Evolutionary conservation across 169 alveolate species (phyloP).

Genomic region (Cryptosporidium ryanae): DNA sequence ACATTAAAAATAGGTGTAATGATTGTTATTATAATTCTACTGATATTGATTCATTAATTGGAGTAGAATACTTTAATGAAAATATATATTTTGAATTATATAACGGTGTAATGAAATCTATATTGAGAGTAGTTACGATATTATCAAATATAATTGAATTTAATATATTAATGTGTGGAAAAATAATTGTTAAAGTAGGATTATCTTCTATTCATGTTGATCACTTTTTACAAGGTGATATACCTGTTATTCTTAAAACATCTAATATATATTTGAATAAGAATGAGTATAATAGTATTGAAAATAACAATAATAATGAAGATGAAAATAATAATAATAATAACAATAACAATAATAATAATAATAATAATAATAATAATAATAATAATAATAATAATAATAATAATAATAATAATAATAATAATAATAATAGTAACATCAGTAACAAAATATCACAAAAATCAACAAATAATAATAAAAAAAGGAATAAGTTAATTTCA

Average conservation of each 20-base stretch:
- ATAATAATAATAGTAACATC: not conserved
- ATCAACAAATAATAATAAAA: not conserved
- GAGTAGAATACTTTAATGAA: not conserved
- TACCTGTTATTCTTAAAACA: conserved; percentile 89
- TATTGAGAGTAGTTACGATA: conserved; percentile 1
- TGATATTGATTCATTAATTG: not conserved
- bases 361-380: conserved; percentile 13
- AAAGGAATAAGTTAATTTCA: not conserved
- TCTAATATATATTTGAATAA: conserved; percentile 75
- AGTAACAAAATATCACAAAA: not conserved
- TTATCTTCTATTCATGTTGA: conserved; percentile 82
- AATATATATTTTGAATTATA: conserved; percentile 20
- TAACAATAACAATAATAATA: not conserved
- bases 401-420: not conserved
- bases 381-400: not conserved
- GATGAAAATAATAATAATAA: not conserved
- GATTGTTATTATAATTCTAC: not conserved
- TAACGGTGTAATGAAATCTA: conserved; percentile 40
- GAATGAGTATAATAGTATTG: conserved; percentile 70
- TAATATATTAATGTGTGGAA: conserved; percentile 38
- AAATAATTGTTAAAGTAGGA: conserved; percentile 25
- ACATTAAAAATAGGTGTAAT: not conserved
- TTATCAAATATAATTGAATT: conserved; percentile 27
- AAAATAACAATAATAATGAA: conserved; percentile 68
- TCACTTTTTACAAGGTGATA: conserved; percentile 89